Conservation (phyloP, 768 basidiomycete genomes). For the Mycena alexandri region DNA sequence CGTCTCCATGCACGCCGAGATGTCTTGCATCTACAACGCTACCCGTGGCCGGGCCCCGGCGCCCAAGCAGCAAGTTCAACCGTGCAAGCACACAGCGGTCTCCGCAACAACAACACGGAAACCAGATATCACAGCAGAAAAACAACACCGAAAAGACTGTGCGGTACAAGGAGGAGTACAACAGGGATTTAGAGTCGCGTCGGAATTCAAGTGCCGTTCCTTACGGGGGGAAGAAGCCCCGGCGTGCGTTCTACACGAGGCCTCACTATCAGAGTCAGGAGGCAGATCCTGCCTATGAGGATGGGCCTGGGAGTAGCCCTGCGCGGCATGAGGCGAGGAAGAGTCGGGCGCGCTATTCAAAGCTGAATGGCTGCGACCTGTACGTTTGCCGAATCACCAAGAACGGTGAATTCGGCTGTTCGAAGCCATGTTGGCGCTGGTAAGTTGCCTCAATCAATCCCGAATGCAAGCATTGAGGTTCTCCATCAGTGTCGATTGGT, state of each 20-base stretch:
- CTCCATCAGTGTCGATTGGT: conserved; percentile 60
- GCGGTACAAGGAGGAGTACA: conserved; percentile 22
- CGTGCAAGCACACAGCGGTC: conserved; percentile 28
- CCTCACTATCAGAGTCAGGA: conserved; percentile 21
- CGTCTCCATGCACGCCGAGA: conserved; percentile 67
- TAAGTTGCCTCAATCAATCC: conserved; percentile 22
- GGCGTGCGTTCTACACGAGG: conserved; percentile 25
- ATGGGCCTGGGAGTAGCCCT: neutral
- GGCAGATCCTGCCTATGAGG: conserved; percentile 22
- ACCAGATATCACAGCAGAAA: conserved; percentile 29
- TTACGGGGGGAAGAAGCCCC: conserved; percentile 25
- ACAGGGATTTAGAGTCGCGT: conserved; percentile 31
- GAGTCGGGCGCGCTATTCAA: conserved; percentile 42
- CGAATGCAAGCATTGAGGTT: conserved; percentile 8
- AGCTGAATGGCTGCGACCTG: conserved; percentile 65
- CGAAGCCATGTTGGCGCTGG: conserved; percentile 68
- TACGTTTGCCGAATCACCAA: conserved; percentile 67
- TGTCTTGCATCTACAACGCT: conserved; percentile 68
- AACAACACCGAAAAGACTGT: conserved; percentile 28
- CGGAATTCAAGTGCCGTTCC: conserved; percentile 16
- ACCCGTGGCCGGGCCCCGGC: conserved; percentile 64
- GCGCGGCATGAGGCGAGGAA: conserved; percentile 3
- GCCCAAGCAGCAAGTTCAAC: conserved; percentile 68
- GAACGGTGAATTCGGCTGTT: conserved; percentile 58
- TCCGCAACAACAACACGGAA: conserved; percentile 34